These are phyloP conservation scores for Trichoderma sp. DNA, from an alignment of 2,329 filamentous ascomycete genomes.

Conservation along the genomic window DNA sequence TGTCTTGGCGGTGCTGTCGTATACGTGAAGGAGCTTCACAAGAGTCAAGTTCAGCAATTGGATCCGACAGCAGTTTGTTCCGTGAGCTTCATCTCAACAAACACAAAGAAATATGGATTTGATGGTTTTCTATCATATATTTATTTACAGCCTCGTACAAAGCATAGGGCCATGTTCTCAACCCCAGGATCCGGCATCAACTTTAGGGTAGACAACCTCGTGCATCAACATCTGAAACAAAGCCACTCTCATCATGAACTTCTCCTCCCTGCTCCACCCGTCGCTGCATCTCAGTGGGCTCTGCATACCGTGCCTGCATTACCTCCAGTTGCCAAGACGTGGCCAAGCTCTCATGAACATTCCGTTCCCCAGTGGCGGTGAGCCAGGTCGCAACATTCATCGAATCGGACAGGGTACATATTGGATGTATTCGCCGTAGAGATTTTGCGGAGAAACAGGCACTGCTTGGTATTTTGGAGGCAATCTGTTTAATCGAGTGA, in stretches of 20 bases:
- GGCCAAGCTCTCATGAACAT: neutral
- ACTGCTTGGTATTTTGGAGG: neutral
- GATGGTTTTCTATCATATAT: neutral
- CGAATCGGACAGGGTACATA: neutral
- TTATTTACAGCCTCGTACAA: neutral
- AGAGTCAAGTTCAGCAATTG: neutral
- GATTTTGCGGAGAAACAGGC: neutral
- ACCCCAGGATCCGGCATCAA: accelerated
- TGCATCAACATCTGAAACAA: neutral
- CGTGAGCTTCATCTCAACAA: neutral
- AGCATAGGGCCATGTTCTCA: neutral
- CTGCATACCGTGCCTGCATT: constrained; percentile 7
- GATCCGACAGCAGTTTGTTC: neutral
- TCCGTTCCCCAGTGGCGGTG: constrained; percentile 3
- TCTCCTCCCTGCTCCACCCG: neutral
- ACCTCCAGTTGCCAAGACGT: constrained; percentile 9
- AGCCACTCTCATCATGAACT: neutral
- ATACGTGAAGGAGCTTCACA: neutral
- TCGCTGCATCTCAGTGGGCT: neutral
- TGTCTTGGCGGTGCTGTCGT: neutral
- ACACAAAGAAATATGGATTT: neutral
- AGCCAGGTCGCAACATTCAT: neutral
- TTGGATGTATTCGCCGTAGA: neutral
- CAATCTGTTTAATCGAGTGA: neutral
- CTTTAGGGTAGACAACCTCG: neutral